Evolutionary conservation across 164 flowering plant species (phyloP).

Genomic region (Kingdonia uniflora): DNA sequence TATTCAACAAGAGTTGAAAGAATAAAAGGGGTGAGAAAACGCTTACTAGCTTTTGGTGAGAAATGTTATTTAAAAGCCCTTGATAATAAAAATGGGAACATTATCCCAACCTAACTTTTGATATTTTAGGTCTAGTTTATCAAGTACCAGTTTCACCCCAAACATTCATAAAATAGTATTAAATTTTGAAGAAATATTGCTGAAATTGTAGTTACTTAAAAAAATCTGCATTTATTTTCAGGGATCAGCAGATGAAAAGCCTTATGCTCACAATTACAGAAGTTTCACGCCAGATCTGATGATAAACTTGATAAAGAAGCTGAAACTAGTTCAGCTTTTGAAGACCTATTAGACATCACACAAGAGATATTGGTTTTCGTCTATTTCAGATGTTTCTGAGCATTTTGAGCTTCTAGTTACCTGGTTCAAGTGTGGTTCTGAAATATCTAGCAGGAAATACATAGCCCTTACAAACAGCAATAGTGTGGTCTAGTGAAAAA

Average conservation of each 20-base stretch:
- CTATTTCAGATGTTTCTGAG: slow-evolving; percentile 89
- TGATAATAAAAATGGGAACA: no score
- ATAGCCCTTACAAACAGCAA: slow-evolving; percentile 84
- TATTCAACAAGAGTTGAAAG: no score
- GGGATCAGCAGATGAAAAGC: slow-evolving; percentile 24
- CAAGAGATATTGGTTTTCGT: slow-evolving; percentile 71
- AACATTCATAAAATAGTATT: no score
- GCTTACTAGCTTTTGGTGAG: no score
- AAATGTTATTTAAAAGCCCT: no score
- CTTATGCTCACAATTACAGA: slow-evolving; percentile 66
- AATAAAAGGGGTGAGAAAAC: no score
- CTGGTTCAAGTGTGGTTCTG: slow-evolving; percentile 81
- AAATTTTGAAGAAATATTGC: no score
- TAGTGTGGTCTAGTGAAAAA: slow-evolving; percentile 82
- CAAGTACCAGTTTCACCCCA: no score
- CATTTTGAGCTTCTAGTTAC: slow-evolving; percentile 95
- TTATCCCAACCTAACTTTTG: no score
- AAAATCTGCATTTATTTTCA: slow-evolving; percentile 16
- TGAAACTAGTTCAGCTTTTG: slow-evolving; percentile 92
- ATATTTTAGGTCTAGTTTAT: no score
- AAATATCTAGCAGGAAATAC: slow-evolving; percentile 67
- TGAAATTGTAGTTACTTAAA: no score
- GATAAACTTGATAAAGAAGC: slow-evolving; percentile 80
- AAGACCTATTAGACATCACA: no score
- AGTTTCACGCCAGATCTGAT: slow-evolving; percentile 92